Base-by-base conservation (phyloP, 225 moss, liverwort and hornwort species). In the Bryoerythrophyllum caledonicum region DNA sequence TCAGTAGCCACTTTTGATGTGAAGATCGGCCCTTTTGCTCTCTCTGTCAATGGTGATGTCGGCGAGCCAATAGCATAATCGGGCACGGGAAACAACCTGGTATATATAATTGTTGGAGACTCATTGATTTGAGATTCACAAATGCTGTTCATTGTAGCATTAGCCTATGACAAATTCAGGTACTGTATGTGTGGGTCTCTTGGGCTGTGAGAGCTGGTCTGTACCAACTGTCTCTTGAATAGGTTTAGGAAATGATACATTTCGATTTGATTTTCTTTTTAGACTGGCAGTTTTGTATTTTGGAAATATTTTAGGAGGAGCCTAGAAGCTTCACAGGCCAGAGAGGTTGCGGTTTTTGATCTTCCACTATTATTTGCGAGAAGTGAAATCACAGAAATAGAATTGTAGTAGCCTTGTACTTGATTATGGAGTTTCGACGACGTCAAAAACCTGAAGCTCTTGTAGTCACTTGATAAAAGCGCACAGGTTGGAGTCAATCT, bases 1-100 rank as follows among this genome's bases (percentile, higher is more conserved):
- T 87, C 82, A 24, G 71, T 27, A 26, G 80, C 67, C 57, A 84
- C 87, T 44, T 84, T 87, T 74, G 80, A 84, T 74, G 87, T 87
- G 71, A 82, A 75, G 70, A 84, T 87, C 53, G 87, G 84, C 7
- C 82, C 87, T 49, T 87, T 87, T 37, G 79, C 80, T 68, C 87
- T 87, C 32, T 82, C 84, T 64, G 71, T 84, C 53, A 82, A 72
- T 26, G 80, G 82, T 70, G 87, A 82, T 54, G 77, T 60, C 44
- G 71, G 81, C 70, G 81, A 67, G 5, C 19, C 63, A 55, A 13
- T 41, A 21, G 52, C 57, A 40, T 85, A 71, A 75, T 56, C 37
- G 37, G 65, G 48, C 73, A 43, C 52, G 20, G 59, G 43, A 23
- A 69, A 35, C 51, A 63, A 58, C 49, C 43, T 46, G 28, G 17